These are phyloP conservation scores for Medicago ruthenica DNA, from an alignment of 306 rosid species.

Conservation along the genomic window DNA sequence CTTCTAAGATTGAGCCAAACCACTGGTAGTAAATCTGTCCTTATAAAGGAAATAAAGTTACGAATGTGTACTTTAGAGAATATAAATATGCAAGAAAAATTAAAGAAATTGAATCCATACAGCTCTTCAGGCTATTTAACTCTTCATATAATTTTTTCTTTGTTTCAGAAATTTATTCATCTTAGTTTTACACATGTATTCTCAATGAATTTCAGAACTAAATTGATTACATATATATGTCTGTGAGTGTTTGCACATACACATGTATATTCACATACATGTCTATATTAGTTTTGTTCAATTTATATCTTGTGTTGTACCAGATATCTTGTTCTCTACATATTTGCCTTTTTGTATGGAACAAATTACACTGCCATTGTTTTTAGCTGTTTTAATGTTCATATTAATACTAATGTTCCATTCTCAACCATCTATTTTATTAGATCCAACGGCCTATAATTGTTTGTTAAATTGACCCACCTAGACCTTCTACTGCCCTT, in stretches of 20 bases:
- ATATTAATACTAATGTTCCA: background rate
- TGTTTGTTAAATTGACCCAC: too few species aligned
- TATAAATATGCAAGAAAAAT: constrained; percentile 1
- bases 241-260: background rate
- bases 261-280: background rate
- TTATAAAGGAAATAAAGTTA: background rate
- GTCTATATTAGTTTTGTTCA: background rate
- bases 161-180: background rate
- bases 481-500: too few species aligned
- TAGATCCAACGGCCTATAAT: too few species aligned
- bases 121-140: background rate
- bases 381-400: background rate
- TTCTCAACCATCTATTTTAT: background rate
- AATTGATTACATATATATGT: background rate
- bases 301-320: background rate
- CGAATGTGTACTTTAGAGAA: background rate
- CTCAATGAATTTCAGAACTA: background rate
- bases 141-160: background rate
- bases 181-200: background rate
- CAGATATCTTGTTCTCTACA: background rate
- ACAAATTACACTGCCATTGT: background rate
- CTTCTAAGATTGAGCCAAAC: constrained; percentile 8
- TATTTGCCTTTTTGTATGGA: background rate
- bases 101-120: background rate
- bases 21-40: background rate